Evolutionary conservation across 2,329 filamentous ascomycete genomes (phyloP), one percentile per base, ranked within the genome.

Genomic region (Phyllosticta capitalensis): DNA sequence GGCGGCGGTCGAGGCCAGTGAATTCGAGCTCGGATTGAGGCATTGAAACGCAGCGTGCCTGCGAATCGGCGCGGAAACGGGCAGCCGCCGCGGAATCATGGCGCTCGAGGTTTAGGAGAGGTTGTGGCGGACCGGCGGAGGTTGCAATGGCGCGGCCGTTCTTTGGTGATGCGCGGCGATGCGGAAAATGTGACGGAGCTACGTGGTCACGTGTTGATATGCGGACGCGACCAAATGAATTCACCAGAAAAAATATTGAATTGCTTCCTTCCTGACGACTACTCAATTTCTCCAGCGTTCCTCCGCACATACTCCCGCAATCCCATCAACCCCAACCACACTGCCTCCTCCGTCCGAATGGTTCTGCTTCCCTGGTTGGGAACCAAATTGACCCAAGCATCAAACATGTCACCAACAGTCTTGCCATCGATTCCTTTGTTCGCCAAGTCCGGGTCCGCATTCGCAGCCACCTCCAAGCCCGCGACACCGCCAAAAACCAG

Each of bases 301-400:
- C 17, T 22, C 30, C 45, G 20, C n/a, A 73, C 59, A 62, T 70
- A 73, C 28, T 65, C 78, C 67, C 26, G 81, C 68, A 94, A 68
- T 1, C 83, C 83, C 67, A 86, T 86, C 69, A 95, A 71, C 0
- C 85, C 89, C 68, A 94, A 83, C 75, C 88, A 89, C 19, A 95
- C 74, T 1, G 90, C 89, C 74, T 95, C 90, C 66, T 95, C 90
- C 0, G 90, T 94, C 63, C 88, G 78, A 63, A 95, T 92, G 1
- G 86, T 90, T 66, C 90, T 79, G 69, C 88, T 92, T 0, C 89
- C 90, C 71, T 95, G 90, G 1, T 84, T 83, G 3, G 89, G 88
- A 64, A 91, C 78, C 52, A 94, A 79, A 71, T 95, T 89, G 19
- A 95, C 79, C 89, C 89, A 95, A 65, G 86, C 80, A 72, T 95